Conservation (phyloP, 768 basidiomycete species). For the Mrakia frigida region DNA sequence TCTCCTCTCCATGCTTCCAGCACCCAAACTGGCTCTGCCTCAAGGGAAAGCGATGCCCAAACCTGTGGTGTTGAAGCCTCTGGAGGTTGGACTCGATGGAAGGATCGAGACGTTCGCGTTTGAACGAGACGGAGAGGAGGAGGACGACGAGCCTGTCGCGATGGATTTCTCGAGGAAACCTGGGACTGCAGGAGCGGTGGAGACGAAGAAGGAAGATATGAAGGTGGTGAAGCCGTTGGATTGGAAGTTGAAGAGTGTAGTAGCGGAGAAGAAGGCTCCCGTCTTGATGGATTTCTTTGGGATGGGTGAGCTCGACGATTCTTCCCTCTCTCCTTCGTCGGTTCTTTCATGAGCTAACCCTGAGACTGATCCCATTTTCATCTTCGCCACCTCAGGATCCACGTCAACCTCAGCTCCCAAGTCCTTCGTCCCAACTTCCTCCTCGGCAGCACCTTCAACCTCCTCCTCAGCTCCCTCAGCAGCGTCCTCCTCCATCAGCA, state of each 20-base stretch:
- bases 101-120: constrained; percentile 27
- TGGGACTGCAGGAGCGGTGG: not conserved
- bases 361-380: not conserved
- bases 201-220: not conserved
- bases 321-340: not conserved
- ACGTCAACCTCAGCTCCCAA: not conserved
- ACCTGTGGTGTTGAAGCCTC: constrained; percentile 24
- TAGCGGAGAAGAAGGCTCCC: constrained; percentile 18
- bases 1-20: constrained; percentile 33
- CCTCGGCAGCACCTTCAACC: not conserved
- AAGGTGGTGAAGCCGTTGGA: constrained; percentile 25
- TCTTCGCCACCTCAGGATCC: not conserved
- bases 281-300: constrained; percentile 32
- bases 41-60: constrained; percentile 26
- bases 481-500: constrained; percentile 9
- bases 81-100: constrained; percentile 25
- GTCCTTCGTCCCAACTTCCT: not conserved
- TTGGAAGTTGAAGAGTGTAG: constrained; percentile 15
- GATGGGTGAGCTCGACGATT: constrained; percentile 12
- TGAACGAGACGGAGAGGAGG: constrained; percentile 1
- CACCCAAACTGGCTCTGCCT: constrained; percentile 24
- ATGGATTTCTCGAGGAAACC: constrained; percentile 27
- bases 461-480: constrained; percentile 8
- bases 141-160: constrained; percentile 17
- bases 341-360: too few relatives aligned